Evolutionary conservation across 176 grass and related monocot genomes (phyloP).

Genomic region (Rhipidocladum racemiflorum): DNA sequence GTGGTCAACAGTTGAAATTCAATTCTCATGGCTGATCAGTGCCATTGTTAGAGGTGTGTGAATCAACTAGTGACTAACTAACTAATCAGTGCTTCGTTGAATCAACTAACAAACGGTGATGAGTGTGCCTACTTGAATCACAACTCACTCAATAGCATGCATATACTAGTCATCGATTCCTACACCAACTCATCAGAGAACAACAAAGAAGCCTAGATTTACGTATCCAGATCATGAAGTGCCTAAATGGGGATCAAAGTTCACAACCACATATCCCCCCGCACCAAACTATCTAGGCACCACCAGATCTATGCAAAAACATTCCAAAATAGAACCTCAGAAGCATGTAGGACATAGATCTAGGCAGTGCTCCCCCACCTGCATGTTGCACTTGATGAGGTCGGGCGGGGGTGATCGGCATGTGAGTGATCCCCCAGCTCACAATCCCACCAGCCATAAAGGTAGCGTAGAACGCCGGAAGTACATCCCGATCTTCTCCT

Average conservation of each 20-base stretch:
- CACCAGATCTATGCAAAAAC: conserved; percentile 30
- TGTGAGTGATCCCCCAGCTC: conserved; percentile 95
- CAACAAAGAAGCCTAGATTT: not conserved
- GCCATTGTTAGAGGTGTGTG: no score
- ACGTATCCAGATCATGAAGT: not conserved
- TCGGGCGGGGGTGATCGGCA: conserved; percentile 92
- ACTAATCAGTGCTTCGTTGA: not conserved
- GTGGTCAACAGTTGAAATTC: no score
- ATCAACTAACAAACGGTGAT: not conserved
- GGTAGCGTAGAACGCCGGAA: conserved; percentile 84
- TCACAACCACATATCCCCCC: not conserved
- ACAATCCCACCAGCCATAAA: conserved; percentile 82
- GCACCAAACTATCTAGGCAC: not conserved
- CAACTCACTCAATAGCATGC: not conserved
- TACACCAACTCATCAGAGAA: not conserved
- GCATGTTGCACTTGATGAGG: no score
- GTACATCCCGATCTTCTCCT: conserved; percentile 75
- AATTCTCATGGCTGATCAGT: no score
- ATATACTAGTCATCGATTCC: not conserved
- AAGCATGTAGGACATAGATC: not conserved
- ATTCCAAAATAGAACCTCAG: not conserved
- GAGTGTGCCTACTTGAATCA: not conserved
- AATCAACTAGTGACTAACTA: not conserved
- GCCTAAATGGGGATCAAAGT: not conserved
- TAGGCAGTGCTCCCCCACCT: conserved; percentile 26